Percentiles rank a stretch among this genome's conserved stretches.
These are phyloP conservation scores for Mariannaea elegans DNA, from an alignment of 2,329 filamentous ascomycete species.

Conservation along the genomic window DNA sequence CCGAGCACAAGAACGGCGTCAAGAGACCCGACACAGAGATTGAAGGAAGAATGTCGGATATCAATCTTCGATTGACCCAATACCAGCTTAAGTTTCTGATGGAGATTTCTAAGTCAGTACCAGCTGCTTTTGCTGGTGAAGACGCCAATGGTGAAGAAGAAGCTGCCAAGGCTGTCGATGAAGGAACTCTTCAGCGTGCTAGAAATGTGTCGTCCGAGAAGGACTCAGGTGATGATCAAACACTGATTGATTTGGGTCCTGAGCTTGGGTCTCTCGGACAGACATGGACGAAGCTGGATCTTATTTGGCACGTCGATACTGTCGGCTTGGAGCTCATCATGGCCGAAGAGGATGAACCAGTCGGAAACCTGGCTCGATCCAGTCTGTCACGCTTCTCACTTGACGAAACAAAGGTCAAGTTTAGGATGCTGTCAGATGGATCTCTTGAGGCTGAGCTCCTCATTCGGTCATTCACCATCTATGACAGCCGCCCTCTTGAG, in stretches of 20 bases:
- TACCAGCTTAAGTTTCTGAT: slow-evolving; percentile 90
- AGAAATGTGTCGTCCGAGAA: slow-evolving; percentile 50
- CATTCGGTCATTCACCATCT: slow-evolving; percentile 93
- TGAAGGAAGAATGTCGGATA: slow-evolving; percentile 89
- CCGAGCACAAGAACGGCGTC: slow-evolving; percentile 80
- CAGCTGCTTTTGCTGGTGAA: slow-evolving; percentile 77
- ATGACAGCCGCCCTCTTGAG: slow-evolving; percentile 87
- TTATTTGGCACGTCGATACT: slow-evolving; percentile 88
- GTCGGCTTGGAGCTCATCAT: slow-evolving; percentile 89
- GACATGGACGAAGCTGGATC: slow-evolving; percentile 91
- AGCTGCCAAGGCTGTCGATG: slow-evolving; percentile 76
- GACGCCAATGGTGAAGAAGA: slow-evolving; percentile 79
- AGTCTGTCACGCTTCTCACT: slow-evolving; percentile 95
- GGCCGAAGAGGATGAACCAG: slow-evolving; percentile 76
- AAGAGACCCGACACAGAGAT: slow-evolving; percentile 92
- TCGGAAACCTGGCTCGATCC: slow-evolving; percentile 79
- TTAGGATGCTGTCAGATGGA: slow-evolving; percentile 90
- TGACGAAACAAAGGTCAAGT: slow-evolving; percentile 90
- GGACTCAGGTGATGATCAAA: slow-evolving; percentile 47
- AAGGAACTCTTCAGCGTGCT: slow-evolving; percentile 59
- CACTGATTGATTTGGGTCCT: slow-evolving; percentile 67
- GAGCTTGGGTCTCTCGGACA: slow-evolving; percentile 75
- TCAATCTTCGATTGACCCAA: slow-evolving; percentile 89
- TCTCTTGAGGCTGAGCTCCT: slow-evolving; percentile 92
- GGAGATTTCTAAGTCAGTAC: slow-evolving; percentile 87